phyloP scores from a whole-genome alignment of 495 filamentous ascomycete genomes.

The Friedmanniomyces simplex region DNA sequence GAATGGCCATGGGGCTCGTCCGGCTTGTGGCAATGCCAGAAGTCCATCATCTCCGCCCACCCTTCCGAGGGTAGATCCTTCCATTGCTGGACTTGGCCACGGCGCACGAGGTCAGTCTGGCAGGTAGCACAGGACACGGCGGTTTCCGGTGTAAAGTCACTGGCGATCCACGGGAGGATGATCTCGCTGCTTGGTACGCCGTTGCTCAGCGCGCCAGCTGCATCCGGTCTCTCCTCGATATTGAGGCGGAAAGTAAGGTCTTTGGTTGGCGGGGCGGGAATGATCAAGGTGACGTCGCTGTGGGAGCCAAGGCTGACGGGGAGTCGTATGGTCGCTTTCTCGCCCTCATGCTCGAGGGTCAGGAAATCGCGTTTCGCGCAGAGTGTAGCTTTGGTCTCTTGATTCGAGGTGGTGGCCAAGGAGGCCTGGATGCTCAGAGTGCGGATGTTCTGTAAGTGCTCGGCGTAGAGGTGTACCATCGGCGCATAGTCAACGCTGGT shows the following conservation, averaged over 20 bases:
- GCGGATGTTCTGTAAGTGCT: constrained; percentile 77
- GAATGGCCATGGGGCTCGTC: constrained; percentile 31
- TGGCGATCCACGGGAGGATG: constrained; percentile 63
- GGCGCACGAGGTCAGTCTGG: constrained; percentile 33
- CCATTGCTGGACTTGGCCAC: constrained; percentile 50
- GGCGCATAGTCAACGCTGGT: not conserved
- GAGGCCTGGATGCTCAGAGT: constrained; percentile 68
- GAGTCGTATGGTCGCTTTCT: constrained; percentile 48
- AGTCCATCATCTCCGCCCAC: constrained; percentile 99
- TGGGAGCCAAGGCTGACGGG: constrained; percentile 47
- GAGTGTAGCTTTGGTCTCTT: constrained; percentile 40
- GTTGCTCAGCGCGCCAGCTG: not conserved
- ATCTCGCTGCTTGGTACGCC: constrained; percentile 31
- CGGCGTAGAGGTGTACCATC: constrained; percentile 55
- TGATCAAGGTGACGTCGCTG: constrained; percentile 30
- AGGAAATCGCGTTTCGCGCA: constrained; percentile 42
- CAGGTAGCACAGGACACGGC: constrained; percentile 60
- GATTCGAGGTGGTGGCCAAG: constrained; percentile 40
- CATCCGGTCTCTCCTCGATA: constrained; percentile 35
- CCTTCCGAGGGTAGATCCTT: constrained; percentile 92
- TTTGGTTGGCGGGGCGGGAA: constrained; percentile 29
- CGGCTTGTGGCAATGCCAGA: constrained; percentile 97
- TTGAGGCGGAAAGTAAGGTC: constrained; percentile 64
- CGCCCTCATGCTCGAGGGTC: constrained; percentile 43
- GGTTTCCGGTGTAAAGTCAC: constrained; percentile 42